A percentile compares a stretch with the other conserved stretches of the same genome.
Evolutionary conservation across 2,329 filamentous ascomycete genomes (phyloP).

Genomic region (Colletotrichum incanum): DNA sequence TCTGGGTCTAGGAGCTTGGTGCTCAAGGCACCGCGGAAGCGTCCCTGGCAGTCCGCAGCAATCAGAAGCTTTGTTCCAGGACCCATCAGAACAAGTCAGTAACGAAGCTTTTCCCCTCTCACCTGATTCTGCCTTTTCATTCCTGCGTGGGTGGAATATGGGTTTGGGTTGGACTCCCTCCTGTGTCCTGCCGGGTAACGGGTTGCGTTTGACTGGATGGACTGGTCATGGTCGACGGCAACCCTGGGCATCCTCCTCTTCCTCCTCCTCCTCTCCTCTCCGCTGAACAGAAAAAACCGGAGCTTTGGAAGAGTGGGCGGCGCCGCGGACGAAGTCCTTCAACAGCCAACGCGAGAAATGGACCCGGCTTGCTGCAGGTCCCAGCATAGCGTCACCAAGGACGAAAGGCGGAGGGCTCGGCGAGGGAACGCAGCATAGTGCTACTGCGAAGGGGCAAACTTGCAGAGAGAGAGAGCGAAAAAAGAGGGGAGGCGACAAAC

Average conservation of each 20-base stretch:
- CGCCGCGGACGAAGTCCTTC: conserved; percentile 36
- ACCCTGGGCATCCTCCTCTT: conserved; percentile 7
- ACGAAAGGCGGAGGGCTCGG: conserved; percentile 33
- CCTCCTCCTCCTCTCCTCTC: conserved; percentile 11
- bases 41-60: conserved; percentile 38
- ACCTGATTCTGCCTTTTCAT: conserved; percentile 12
- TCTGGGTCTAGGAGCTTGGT: conserved; percentile 36
- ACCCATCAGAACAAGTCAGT: conserved; percentile 40
- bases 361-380: conserved; percentile 41
- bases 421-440: conserved; percentile 10
- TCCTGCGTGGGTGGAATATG: conserved; percentile 6
- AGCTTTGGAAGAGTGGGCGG: conserved; percentile 34
- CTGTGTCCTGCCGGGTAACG: conserved; percentile 7
- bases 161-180: not conserved
- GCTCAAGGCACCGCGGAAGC: conserved; percentile 41
- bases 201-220: not conserved
- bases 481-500: conserved; percentile 17
- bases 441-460: not conserved
- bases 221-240: not conserved
- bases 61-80: conserved; percentile 35
- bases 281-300: conserved; percentile 32
- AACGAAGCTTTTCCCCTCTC: conserved; percentile 35
- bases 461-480: not conserved
- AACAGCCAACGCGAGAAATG: conserved; percentile 37
- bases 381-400: conserved; percentile 39